Evolutionary conservation across 768 basidiomycete species (phyloP), one percentile per base, ranked within the genome.

Genomic region (Clathrus columnatus): DNA sequence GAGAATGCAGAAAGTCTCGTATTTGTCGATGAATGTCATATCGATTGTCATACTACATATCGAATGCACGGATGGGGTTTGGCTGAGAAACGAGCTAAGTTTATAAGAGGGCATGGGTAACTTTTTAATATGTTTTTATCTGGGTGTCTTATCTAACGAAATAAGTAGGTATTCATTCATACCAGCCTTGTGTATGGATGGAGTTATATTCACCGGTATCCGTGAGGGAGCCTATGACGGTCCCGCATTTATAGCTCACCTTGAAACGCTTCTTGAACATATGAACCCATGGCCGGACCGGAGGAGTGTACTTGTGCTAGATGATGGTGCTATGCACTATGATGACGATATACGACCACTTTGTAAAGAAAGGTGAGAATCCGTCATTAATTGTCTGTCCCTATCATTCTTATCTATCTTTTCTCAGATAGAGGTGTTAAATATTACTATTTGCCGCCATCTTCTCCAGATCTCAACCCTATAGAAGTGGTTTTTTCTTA

Each of bases 401-500:
- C n/a, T 47, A n/a, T 47, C n/a, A n/a, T 47, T 47, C 7, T n/a
- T 20, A 20, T 7, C 6, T 6, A n/a, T 7, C 24, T 20, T n/a
- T 47, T 47, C 45, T 47, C 7, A 26, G 24, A 26, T 11, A 47
- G 45, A 7, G 30, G 30, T 16, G 16, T 32, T 7, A 7, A 32
- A 7, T 32, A 32, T 4, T 54, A 65, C 18, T 69, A 53, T 45
- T 51, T 70, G 0, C 66, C 64, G 0, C 68, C 66, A 8, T 70
- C 69, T 43, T 70, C 69, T 0, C 65, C 69, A 0, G 62, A 70
- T 45, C 61, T 59, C 30, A 67, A 70, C 32, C 70, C 63, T 0
- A 70, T 71, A 42, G 66, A 70, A 50, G 59, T 63, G 23, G 66
- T 65, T 1, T 69, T 64, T 27, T 66, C 61, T 7, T 7, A 7